Percentiles rank a stretch among this genome's conserved stretches.
Evolutionary conservation across 352 stramenopile genomes (phyloP).

Genomic region (Phytophthora pistaciae): DNA sequence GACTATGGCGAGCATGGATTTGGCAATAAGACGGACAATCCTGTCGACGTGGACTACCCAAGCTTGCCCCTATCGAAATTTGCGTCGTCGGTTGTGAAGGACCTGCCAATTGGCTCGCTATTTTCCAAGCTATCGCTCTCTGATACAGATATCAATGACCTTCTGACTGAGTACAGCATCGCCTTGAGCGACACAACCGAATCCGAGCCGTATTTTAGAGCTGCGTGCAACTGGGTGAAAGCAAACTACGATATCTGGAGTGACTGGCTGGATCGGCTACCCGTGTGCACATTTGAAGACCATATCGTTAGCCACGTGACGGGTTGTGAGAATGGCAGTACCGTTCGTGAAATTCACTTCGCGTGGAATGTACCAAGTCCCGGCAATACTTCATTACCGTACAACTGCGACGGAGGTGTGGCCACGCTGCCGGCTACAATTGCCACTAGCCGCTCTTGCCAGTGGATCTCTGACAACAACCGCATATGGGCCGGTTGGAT

Average conservation of each 20-base stretch:
- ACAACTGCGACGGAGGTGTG: constrained; percentile 54
- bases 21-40: constrained; percentile 50
- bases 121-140: constrained; percentile 46
- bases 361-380: constrained; percentile 49
- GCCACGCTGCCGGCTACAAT: constrained; percentile 31
- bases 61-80: constrained; percentile 49
- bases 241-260: constrained; percentile 61
- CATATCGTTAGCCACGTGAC: constrained; percentile 44
- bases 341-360: constrained; percentile 41
- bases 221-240: constrained; percentile 61
- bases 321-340: constrained; percentile 33
- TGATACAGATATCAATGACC: constrained; percentile 45
- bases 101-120: constrained; percentile 27
- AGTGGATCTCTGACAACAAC: constrained; percentile 43
- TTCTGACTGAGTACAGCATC: constrained; percentile 41
- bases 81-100: constrained; percentile 25
- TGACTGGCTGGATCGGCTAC: constrained; percentile 51
- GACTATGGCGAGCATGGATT: constrained; percentile 59
- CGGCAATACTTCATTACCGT: constrained; percentile 40
- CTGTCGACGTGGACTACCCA: constrained; percentile 54
- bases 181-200: constrained; percentile 4
- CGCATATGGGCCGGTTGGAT: constrained; percentile 49
- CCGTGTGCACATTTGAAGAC: constrained; percentile 37
- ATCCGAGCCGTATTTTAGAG: constrained; percentile 44
- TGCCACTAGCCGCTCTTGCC: constrained; percentile 52